Evolutionary conservation across 495 filamentous ascomycete species (phyloP).

Genomic region (Neurospora sp.): DNA sequence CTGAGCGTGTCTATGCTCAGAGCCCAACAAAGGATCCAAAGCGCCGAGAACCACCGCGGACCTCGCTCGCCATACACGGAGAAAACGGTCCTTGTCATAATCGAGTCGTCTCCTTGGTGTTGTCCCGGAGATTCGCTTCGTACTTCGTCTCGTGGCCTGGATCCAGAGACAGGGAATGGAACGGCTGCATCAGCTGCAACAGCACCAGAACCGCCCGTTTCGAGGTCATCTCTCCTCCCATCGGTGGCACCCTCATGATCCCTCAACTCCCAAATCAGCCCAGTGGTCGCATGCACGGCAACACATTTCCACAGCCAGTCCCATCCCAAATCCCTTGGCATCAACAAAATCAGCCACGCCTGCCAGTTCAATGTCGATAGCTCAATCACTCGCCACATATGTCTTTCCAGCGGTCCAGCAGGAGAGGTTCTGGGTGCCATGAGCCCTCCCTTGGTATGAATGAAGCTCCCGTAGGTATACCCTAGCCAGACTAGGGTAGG

Average conservation of each 20-base stretch:
- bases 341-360: background rate
- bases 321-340: background rate
- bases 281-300: background rate
- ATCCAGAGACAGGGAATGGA: background rate
- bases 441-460: background rate
- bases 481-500: background rate
- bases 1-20: fast-evolving
- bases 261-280: background rate
- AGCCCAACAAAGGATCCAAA: background rate
- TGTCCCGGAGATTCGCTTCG: background rate
- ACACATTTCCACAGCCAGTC: background rate
- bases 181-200: background rate
- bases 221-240: background rate
- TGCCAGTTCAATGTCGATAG: background rate
- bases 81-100: background rate
- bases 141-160: background rate
- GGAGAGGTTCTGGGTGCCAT: background rate
- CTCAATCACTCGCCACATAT: background rate
- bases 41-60: background rate
- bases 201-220: background rate
- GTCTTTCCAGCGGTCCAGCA: background rate
- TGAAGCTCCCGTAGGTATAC: background rate
- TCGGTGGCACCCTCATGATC: background rate
- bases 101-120: background rate
- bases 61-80: background rate